These are phyloP conservation scores for Trichoderma arundinaceum DNA, from an alignment of 2,329 filamentous ascomycete genomes.

Conservation along the genomic window DNA sequence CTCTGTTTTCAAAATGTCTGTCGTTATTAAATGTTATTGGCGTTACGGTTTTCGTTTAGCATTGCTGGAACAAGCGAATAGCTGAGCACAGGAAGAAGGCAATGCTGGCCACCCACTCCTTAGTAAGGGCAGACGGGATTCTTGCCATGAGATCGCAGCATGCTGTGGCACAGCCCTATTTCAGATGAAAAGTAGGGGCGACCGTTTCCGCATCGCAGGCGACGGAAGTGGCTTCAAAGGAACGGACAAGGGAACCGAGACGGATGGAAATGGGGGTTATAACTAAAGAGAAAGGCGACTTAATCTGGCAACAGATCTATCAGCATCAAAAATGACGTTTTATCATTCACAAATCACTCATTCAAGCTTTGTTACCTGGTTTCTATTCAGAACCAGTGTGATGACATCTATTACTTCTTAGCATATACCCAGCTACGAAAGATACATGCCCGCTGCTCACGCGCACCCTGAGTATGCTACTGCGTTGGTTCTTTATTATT, in stretches of 20 bases:
- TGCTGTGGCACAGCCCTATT: background rate
- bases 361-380: background rate
- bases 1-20: conserved; percentile 21
- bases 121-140: conserved; percentile 1
- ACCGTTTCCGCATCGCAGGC: background rate
- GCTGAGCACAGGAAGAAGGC: background rate
- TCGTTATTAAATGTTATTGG: conserved; percentile 22
- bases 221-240: conserved; percentile 5
- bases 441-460: conserved; percentile 22
- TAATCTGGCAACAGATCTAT: conserved; percentile 45
- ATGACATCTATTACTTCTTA: conserved; percentile 3
- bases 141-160: background rate
- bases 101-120: background rate
- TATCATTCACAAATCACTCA: conserved; percentile 13
- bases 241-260: background rate
- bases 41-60: conserved; percentile 33
- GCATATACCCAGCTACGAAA: conserved; percentile 16
- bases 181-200: conserved; percentile 3
- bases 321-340: conserved; percentile 35
- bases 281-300: conserved; percentile 37
- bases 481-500: conserved; percentile 10
- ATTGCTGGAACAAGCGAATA: conserved; percentile 20
- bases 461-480: conserved; percentile 11
- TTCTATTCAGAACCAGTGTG: background rate
- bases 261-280: conserved; percentile 26